phyloP scores from a whole-genome alignment of 2,329 filamentous ascomycete species.

The Trichoderma sp. region DNA sequence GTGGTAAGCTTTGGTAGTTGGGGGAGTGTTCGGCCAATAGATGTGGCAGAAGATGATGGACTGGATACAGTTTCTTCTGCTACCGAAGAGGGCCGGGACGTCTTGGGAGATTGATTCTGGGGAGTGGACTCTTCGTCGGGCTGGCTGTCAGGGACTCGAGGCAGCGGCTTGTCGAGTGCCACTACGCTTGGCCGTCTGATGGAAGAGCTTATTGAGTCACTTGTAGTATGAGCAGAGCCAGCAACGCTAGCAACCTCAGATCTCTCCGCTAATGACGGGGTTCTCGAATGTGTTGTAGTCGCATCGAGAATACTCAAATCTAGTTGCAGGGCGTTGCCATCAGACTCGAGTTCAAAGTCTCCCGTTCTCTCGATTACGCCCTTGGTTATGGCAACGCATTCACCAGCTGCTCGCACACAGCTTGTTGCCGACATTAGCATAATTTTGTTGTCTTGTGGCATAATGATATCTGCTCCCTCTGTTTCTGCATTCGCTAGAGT shows the following conservation, averaged over 20 bases:
- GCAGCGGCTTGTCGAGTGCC: constrained; percentile 65
- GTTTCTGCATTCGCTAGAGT: constrained; percentile 68
- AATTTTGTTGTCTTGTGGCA: constrained; percentile 73
- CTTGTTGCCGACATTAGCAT: constrained; percentile 77
- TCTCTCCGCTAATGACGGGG: constrained; percentile 34
- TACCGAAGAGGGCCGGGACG: constrained; percentile 45
- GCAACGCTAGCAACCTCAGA: constrained; percentile 41
- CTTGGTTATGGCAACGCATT: constrained; percentile 85
- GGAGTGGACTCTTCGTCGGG: constrained; percentile 22
- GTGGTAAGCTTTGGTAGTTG: constrained; percentile 59
- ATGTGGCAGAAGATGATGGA: constrained; percentile 47
- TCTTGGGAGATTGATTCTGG: constrained; percentile 34
- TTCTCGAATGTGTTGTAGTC: constrained; percentile 35
- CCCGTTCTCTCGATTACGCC: constrained; percentile 83
- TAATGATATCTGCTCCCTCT: constrained; percentile 73
- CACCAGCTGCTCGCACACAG: constrained; percentile 86
- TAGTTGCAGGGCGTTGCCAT: constrained; percentile 54
- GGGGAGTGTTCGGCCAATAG: constrained; percentile 50
- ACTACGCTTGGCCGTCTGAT: constrained; percentile 41
- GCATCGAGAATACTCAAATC: constrained; percentile 53
- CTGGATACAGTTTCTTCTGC: constrained; percentile 43
- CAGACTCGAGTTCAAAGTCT: constrained; percentile 83
- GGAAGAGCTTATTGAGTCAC: constrained; percentile 37
- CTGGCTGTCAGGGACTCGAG: constrained; percentile 53
- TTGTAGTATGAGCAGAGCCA: constrained; percentile 40